These are phyloP conservation scores for Dentipellis fragilis DNA, from an alignment of 768 basidiomycete species.

Conservation along the genomic window DNA sequence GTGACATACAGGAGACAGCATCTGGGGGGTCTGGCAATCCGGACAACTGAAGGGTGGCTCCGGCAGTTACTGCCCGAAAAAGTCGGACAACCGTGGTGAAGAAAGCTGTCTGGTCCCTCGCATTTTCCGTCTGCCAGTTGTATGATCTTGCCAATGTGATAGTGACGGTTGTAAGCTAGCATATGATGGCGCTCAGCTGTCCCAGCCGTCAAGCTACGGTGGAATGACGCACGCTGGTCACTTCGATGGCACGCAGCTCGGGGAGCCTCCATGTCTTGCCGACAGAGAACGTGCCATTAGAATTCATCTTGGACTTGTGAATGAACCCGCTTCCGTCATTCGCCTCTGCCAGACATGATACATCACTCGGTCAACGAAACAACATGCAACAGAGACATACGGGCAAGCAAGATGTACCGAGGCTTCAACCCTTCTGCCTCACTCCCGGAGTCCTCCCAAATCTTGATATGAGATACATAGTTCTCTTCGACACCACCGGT, in stretches of 20 bases:
- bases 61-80: conserved; percentile 31
- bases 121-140: conserved; percentile 77
- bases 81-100: conserved; percentile 55
- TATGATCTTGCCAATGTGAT: conserved; percentile 86
- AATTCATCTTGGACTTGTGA: conserved; percentile 95
- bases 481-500: conserved; percentile 59
- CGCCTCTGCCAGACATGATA: conserved; percentile 35
- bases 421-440: conserved; percentile 73
- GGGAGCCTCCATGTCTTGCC: conserved; percentile 91
- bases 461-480: conserved; percentile 85
- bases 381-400: conserved; percentile 42
- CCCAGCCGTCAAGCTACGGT: background rate
- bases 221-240: conserved; percentile 26
- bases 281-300: conserved; percentile 89
- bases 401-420: conserved; percentile 82
- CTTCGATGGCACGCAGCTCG: conserved; percentile 75
- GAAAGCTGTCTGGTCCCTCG: conserved; percentile 65
- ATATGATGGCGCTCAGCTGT: conserved; percentile 7
- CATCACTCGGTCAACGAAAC: conserved; percentile 1
- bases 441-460: conserved; percentile 75
- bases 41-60: conserved; percentile 42
- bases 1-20: conserved; percentile 23
- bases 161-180: conserved; percentile 58
- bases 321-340: conserved; percentile 58
- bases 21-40: conserved; percentile 41